These are phyloP conservation scores for Lippia alba DNA, from an alignment of 305 asterid species.

Conservation along the genomic window DNA sequence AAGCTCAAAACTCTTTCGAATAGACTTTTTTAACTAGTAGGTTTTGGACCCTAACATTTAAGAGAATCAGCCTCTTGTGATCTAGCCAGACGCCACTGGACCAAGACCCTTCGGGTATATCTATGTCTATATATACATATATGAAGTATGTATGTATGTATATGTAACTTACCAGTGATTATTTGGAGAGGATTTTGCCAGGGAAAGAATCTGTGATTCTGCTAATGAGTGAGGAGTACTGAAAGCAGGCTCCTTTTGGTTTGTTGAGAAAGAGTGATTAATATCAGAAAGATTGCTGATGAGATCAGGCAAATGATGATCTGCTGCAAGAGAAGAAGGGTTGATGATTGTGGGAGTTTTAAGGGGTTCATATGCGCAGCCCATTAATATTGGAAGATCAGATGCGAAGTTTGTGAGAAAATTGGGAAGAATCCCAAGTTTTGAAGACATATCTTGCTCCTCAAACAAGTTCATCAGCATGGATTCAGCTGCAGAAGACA, in stretches of 20 bases:
- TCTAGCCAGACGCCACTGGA: too few species aligned
- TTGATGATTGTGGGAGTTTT: neutral
- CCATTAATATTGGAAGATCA: neutral
- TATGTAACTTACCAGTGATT: neutral
- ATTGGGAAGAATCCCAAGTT: neutral
- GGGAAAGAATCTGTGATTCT: constrained; percentile 1
- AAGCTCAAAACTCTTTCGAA: too few species aligned
- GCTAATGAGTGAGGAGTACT: neutral
- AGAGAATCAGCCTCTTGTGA: too few species aligned
- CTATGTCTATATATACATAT: too few species aligned
- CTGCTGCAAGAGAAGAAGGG: neutral
- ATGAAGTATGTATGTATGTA: too few species aligned
- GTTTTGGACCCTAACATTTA: too few species aligned
- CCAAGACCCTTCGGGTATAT: too few species aligned
- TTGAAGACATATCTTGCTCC: neutral
- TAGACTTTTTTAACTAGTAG: too few species aligned
- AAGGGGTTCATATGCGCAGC: neutral
- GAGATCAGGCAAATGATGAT: constrained; percentile 6
- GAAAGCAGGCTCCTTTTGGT: neutral
- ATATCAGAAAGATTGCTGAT: neutral
- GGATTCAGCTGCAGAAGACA: neutral
- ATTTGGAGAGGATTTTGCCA: neutral
- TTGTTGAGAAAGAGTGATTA: neutral
- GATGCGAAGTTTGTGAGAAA: constrained; percentile 1
- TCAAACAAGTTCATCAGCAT: neutral